These are phyloP conservation scores for Phytopythium aichiense DNA, from an alignment of 352 stramenopile species.

Conservation along the genomic window DNA sequence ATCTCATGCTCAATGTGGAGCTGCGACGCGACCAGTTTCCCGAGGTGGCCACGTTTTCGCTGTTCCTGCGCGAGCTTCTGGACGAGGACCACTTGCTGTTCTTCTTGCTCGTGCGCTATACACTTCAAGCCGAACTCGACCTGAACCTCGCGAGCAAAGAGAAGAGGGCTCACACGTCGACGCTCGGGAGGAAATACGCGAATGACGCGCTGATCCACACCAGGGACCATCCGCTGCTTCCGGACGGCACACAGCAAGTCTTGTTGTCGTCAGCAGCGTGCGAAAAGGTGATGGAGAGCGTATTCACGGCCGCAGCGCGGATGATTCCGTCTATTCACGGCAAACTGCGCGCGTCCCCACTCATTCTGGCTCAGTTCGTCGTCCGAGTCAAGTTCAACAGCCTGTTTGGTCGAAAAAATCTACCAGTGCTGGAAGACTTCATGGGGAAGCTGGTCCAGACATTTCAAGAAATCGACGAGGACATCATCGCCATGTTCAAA, in stretches of 20 bases:
- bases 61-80: constrained; percentile 66
- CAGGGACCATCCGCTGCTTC: constrained; percentile 38
- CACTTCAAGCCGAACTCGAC: constrained; percentile 49
- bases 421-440: constrained; percentile 29
- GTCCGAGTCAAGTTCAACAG: constrained; percentile 30
- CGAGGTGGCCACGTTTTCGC: constrained; percentile 46
- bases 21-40: constrained; percentile 36
- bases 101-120: constrained; percentile 43
- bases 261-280: constrained; percentile 35
- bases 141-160: constrained; percentile 52
- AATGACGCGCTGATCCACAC: constrained; percentile 24
- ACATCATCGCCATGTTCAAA: constrained; percentile 79
- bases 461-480: constrained; percentile 54
- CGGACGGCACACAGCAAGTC: constrained; percentile 57
- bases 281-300: constrained; percentile 33
- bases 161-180: constrained; percentile 53
- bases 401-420: background rate
- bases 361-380: constrained; percentile 38
- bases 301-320: constrained; percentile 22
- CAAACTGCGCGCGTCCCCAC: constrained; percentile 12
- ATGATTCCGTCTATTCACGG: background rate
- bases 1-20: constrained; percentile 72
- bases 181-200: constrained; percentile 39
- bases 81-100: constrained; percentile 66
- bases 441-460: constrained; percentile 37